Percentiles rank a stretch among this genome's conserved stretches.
Evolutionary conservation across 495 filamentous ascomycete genomes (phyloP).

Genomic region (Lasiosphaeria ovina): DNA sequence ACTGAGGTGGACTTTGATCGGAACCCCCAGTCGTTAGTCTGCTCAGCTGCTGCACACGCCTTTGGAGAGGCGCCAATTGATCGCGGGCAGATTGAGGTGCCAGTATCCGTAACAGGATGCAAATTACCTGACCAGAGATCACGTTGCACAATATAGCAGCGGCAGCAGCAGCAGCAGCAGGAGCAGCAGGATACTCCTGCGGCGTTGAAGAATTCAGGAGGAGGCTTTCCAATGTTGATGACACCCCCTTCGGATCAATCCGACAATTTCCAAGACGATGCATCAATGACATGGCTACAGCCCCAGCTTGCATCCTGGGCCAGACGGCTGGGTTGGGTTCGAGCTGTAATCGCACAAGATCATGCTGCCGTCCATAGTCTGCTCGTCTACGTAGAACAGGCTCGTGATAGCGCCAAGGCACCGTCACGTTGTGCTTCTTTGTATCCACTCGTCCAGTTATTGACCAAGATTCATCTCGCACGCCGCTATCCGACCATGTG

Average conservation of each 20-base stretch:
- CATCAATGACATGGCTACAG: too few species aligned
- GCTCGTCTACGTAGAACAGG: neutral
- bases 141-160: neutral
- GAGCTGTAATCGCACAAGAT: neutral
- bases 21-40: neutral
- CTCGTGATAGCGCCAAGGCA: neutral
- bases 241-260: too few species aligned
- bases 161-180: neutral
- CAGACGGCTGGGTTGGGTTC: too few species aligned
- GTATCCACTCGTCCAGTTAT: neutral
- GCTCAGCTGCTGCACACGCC: neutral
- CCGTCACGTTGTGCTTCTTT: neutral
- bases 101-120: too few species aligned
- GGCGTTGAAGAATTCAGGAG: neutral
- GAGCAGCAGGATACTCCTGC: neutral
- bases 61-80: neutral
- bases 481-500: conserved; percentile 16
- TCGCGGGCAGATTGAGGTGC: neutral
- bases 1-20: neutral
- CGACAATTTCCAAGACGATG: too few species aligned
- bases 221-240: too few species aligned
- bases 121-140: neutral
- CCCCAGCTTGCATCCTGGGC: too few species aligned
- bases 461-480: neutral
- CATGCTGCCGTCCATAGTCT: neutral